Base-by-base conservation (phyloP, 371 early-diverging fungal genomes). In the Rhizomucor miehei region DNA sequence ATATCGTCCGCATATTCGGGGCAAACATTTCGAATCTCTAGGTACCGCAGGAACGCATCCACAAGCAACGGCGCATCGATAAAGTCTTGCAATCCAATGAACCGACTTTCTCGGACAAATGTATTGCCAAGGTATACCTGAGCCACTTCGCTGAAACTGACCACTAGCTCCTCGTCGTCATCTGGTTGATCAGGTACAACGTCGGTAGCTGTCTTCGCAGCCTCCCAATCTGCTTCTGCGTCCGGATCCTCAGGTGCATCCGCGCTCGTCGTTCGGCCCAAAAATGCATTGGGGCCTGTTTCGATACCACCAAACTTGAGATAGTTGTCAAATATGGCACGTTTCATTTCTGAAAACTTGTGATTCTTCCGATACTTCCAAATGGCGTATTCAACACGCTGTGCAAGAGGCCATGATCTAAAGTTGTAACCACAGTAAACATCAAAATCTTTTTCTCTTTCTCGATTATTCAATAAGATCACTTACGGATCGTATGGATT, bases 1-100 rank as follows among this genome's bases (percentile, higher is more conserved):
- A 84, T 63, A 59, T 84, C 84, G 0, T 79, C 73, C 9, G 60
- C 62, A 39, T 81, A 72, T 43, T 84, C 84, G 10, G 84, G 84
- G 6, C 73, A 65, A 1, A 84, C 84, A 20, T 74, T 67, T 17
- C 84, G 69, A 13, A 81, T 65, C 38, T 78, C 52, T n/a, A 84
- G 65, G 41, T 84, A 84, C 23, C 74, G 75, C 38, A 84, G 44
- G 23, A 84, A 68, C 0, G 81, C 75, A 11, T 75, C 78, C 13
- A 84, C 66, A 0, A 84, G 56, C 0, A 56, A 16, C 1, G 84
- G 79, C 0, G 81, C 66, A 39, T 77, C 78, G 2, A 52, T 56
- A 44, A 78, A 79, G 23, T 79, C 75, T 23, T 67, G 62, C 38
- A 69, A 37, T 3, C 66, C 57, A 35, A 80, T 73, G 59, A 79